Percentiles rank a stretch among this genome's conserved stretches.
phyloP scores from a whole-genome alignment of 2,329 filamentous ascomycete species.

The Colletotrichum salicis region DNA sequence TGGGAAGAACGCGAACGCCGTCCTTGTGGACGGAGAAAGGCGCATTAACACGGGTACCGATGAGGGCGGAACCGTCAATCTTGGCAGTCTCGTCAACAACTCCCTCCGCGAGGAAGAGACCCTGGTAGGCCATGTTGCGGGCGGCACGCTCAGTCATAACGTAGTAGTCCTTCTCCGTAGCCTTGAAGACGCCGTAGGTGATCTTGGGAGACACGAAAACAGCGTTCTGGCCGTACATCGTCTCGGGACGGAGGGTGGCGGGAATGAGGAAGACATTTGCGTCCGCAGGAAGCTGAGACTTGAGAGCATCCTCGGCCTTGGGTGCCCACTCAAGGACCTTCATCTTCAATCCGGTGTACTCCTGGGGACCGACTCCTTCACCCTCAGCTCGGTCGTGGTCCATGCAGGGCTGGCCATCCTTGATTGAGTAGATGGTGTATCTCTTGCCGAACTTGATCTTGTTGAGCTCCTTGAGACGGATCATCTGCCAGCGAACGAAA shows the following conservation, averaged over 20 bases:
- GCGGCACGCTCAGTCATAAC: conserved; percentile 84
- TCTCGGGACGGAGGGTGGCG: conserved; percentile 93
- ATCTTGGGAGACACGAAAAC: conserved; percentile 95
- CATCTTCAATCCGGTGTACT: conserved; percentile 90
- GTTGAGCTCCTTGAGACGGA: conserved; percentile 83
- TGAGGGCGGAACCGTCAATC: conserved; percentile 79
- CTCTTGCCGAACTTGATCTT: conserved; percentile 95
- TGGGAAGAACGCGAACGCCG: conserved; percentile 89
- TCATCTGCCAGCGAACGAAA: conserved; percentile 98
- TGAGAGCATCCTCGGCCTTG: conserved; percentile 75
- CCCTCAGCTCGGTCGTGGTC: conserved; percentile 60
- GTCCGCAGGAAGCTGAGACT: conserved; percentile 80
- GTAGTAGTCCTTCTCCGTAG: conserved; percentile 81
- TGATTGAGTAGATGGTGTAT: conserved; percentile 93
- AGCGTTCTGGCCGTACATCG: conserved; percentile 98
- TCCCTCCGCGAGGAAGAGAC: conserved; percentile 81
- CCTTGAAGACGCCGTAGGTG: conserved; percentile 88
- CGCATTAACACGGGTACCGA: conserved; percentile 90
- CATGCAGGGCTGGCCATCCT: conserved; percentile 60
- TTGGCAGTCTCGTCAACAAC: conserved; percentile 79
- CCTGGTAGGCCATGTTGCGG: conserved; percentile 96
- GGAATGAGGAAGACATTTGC: conserved; percentile 90
- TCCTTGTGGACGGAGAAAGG: conserved; percentile 87
- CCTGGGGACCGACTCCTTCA: conserved; percentile 45
- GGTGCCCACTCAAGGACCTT: conserved; percentile 91